A percentile compares a stretch with the other conserved stretches of the same genome.
Evolutionary conservation across 2,329 filamentous ascomycete genomes (phyloP).

Genomic region (Colletotrichum lini): DNA sequence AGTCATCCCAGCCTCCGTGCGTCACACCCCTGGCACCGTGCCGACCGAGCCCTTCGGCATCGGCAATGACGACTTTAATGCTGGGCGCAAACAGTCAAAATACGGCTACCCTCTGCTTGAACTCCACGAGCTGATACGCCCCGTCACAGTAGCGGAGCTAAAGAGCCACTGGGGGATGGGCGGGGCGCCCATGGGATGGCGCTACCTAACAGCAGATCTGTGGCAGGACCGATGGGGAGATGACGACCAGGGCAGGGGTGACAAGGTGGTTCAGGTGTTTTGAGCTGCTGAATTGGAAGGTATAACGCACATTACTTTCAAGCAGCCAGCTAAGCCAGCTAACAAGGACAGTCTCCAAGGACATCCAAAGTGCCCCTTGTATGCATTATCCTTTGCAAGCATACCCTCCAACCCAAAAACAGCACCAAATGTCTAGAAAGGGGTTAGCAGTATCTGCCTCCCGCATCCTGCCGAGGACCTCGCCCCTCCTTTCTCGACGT

Average conservation of each 20-base stretch:
- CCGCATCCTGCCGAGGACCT: slow-evolving; percentile 6
- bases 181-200: slow-evolving; percentile 49
- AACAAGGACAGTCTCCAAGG: too few relatives aligned
- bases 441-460: slow-evolving; percentile 23
- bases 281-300: too few relatives aligned
- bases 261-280: not conserved
- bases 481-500: slow-evolving; percentile 32
- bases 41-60: slow-evolving; percentile 45
- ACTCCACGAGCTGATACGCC: slow-evolving; percentile 30
- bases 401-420: slow-evolving; percentile 3
- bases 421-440: slow-evolving; percentile 20
- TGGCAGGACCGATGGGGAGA: slow-evolving; percentile 47
- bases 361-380: too few relatives aligned
- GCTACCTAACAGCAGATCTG: slow-evolving; percentile 43
- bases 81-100: slow-evolving; percentile 46
- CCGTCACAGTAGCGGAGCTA: slow-evolving; percentile 46
- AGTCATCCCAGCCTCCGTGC: not conserved
- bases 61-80: slow-evolving; percentile 50
- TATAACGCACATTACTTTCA: too few relatives aligned
- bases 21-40: slow-evolving; percentile 42
- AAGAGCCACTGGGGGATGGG: slow-evolving; percentile 45
- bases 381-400: not conserved
- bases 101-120: slow-evolving; percentile 49
- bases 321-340: too few relatives aligned
- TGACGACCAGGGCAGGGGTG: slow-evolving; percentile 21